Conservation (phyloP, 768 basidiomycete genomes). For the Collybia nuda region DNA sequence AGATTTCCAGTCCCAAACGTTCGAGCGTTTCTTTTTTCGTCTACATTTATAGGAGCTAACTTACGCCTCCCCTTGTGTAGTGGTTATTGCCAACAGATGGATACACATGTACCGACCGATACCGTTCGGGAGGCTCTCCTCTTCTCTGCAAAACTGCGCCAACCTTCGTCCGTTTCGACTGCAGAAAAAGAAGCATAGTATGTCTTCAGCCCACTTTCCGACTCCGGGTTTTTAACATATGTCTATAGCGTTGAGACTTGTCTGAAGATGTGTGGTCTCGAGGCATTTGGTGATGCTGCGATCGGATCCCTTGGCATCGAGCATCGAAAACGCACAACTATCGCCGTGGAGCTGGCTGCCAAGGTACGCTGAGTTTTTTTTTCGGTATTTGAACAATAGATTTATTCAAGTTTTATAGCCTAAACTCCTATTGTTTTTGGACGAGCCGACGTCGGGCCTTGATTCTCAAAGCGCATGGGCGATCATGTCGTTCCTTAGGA, state of each 20-base stretch:
- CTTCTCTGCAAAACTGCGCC: constrained; percentile 79
- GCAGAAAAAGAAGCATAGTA: constrained; percentile 81
- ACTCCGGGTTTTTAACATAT: not conserved
- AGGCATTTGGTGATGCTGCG: constrained; percentile 63
- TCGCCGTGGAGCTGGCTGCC: constrained; percentile 85
- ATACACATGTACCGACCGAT: constrained; percentile 69
- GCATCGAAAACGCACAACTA: constrained; percentile 79
- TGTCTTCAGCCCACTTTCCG: constrained; percentile 25
- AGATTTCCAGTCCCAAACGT: constrained; percentile 53
- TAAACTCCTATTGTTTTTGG: constrained; percentile 77
- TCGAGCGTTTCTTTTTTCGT: constrained; percentile 5
- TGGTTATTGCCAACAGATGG: constrained; percentile 87
- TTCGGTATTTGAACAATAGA: not conserved
- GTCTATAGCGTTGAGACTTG: constrained; percentile 15
- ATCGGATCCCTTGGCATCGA: constrained; percentile 70
- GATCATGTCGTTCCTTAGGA: constrained; percentile 71
- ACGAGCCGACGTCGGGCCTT: constrained; percentile 87
- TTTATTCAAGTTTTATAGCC: constrained; percentile 40
- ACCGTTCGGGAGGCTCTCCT: constrained; percentile 82
- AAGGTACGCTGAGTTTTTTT: constrained; percentile 49
- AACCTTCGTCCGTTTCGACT: constrained; percentile 61
- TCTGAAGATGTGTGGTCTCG: constrained; percentile 58
- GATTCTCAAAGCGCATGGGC: constrained; percentile 89
- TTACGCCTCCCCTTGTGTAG: not conserved
- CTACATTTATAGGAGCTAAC: not conserved